phyloP scores from a whole-genome alignment of 805 yeast species.

The Saturnispora hagleri region DNA sequence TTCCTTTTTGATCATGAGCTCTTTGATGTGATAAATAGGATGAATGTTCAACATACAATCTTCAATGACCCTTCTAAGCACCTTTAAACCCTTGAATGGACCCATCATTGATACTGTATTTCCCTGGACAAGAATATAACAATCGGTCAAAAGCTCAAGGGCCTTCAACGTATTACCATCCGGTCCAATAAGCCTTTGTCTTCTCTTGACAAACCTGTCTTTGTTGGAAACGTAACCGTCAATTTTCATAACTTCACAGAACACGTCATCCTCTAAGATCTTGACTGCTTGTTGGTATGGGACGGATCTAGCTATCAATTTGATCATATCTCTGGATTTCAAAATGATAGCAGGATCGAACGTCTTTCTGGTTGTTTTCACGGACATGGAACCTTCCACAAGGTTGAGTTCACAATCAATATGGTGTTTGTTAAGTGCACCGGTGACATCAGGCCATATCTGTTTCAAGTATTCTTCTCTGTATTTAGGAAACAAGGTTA shows the following conservation, averaged over 20 bases:
- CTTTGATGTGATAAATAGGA: slow-evolving; percentile 97
- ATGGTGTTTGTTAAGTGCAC: slow-evolving; percentile 60
- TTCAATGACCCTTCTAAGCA: slow-evolving; percentile 86
- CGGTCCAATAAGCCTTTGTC: slow-evolving; percentile 95
- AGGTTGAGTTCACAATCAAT: slow-evolving; percentile 79
- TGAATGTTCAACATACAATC: slow-evolving; percentile 96
- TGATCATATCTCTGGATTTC: slow-evolving; percentile 91
- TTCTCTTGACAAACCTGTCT: slow-evolving; percentile 88
- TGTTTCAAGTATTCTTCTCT: slow-evolving; percentile 84
- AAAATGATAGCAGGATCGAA: slow-evolving; percentile 89
- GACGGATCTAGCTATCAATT: slow-evolving; percentile 88
- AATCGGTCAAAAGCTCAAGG: slow-evolving; percentile 85
- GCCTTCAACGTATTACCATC: slow-evolving; percentile 95
- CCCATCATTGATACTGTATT: slow-evolving; percentile 97
- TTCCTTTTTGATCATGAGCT: slow-evolving; percentile 94
- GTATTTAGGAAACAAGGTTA: slow-evolving; percentile 93
- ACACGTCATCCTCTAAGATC: slow-evolving; percentile 82
- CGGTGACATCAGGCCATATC: slow-evolving; percentile 91
- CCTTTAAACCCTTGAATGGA: slow-evolving; percentile 86
- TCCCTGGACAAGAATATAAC: slow-evolving; percentile 95
- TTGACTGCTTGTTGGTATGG: slow-evolving; percentile 95
- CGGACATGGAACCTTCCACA: slow-evolving; percentile 97
- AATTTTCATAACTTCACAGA: slow-evolving; percentile 94
- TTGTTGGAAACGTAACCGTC: slow-evolving; percentile 83
- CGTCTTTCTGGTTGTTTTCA: slow-evolving; percentile 89